Evolutionary conservation across 345 rosid species (phyloP), one percentile per base, ranked within the genome.

Genomic region (Rhizophora mangle): DNA sequence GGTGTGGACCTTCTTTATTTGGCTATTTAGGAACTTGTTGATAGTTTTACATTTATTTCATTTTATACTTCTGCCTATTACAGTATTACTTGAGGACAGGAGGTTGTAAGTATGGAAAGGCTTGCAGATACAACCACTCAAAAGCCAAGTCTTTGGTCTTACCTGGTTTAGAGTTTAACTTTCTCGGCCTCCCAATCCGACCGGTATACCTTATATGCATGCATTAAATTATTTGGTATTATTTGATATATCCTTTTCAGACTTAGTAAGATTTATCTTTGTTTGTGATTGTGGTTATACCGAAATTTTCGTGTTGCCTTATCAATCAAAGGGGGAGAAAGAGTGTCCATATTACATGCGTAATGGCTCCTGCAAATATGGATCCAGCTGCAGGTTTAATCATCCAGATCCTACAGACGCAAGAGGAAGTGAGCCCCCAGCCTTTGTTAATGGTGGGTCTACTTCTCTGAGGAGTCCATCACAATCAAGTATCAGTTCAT

Each of bases 321-420:
- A 70, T n/a, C 68, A 29, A 64, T 63, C 13, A 4, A 82, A 92
- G 97, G 94, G 89, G 73, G 96, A 83, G 81, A 82, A 65, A 71
- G 98, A 95, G 72, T 92, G 99, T 65, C 92, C 84, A 7, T 92
- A 77, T 82, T 95, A 88, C 81, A 95, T 95, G 98, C 96, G 94
- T 52, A 90, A 82, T 76, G 98, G 92, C 68, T 90, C 98, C 72
- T 95, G 99, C 85, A 95, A 90, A 74, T 95, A 63, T 78, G 96
- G 90, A 64, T 73, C 87, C 61, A 87, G 73, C 76, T 95, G 99
- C 88, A 87, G 77, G 76, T 95, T 87, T 72, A 86, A 88, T 78
- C 99, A 95, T 87, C 99, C 99, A 20, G 96, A 95, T 79, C 98
- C 98, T 31, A 80, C 88, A 18, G 71, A 79, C 75, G 79, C 76